Evolutionary conservation across 768 basidiomycete genomes (phyloP).

Genomic region (Auricularia heimuer): DNA sequence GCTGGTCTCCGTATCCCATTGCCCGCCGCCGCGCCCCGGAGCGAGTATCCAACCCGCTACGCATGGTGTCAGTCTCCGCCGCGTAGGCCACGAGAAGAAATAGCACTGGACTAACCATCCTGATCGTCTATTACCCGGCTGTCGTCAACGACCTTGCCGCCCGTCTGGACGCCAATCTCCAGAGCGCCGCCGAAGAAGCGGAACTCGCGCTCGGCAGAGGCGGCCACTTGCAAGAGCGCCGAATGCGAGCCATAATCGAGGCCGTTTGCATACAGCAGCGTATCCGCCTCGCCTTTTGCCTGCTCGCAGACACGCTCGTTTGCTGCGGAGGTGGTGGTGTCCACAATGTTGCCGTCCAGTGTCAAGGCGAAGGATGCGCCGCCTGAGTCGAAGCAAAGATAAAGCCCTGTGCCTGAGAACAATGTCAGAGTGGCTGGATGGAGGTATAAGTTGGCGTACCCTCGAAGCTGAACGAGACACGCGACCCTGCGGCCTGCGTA

Average conservation of each 20-base stretch:
- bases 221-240: background rate
- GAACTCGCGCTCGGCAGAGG: background rate
- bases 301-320: background rate
- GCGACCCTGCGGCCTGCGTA: background rate
- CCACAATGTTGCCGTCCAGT: background rate
- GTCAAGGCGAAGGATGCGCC: background rate
- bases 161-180: background rate
- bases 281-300: background rate
- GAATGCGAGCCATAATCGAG: background rate
- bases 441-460: background rate
- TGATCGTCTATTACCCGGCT: background rate
- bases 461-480: background rate
- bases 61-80: too few relatives aligned
- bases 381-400: background rate
- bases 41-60: background rate
- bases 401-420: background rate
- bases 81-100: too few relatives aligned
- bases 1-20: background rate
- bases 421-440: too few relatives aligned
- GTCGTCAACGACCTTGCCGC: background rate
- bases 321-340: background rate
- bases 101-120: background rate
- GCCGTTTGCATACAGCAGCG: background rate
- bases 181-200: background rate
- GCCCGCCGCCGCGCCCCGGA: background rate